Conservation (phyloP, 768 basidiomycete genomes). For the Russula dissimulans region DNA sequence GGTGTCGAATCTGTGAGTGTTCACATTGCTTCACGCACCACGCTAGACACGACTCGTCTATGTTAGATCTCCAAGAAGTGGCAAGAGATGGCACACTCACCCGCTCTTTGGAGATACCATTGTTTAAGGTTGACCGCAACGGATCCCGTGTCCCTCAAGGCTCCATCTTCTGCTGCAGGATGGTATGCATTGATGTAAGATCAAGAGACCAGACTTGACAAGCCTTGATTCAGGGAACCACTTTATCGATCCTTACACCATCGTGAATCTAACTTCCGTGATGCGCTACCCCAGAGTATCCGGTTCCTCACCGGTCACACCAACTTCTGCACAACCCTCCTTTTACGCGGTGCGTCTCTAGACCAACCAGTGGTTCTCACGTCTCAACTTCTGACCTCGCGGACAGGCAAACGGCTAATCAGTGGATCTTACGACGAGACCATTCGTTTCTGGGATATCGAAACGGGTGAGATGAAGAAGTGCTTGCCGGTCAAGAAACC, state of each 20-base stretch:
- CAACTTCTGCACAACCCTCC: constrained; percentile 77
- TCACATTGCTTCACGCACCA: not conserved
- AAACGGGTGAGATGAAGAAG: constrained; percentile 55
- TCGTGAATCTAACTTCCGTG: constrained; percentile 75
- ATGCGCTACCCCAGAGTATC: constrained; percentile 66
- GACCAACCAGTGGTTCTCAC: not conserved
- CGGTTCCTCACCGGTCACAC: constrained; percentile 77
- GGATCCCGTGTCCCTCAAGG: constrained; percentile 58
- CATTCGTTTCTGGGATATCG: constrained; percentile 87
- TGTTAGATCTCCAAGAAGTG: constrained; percentile 37
- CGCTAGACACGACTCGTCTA: not conserved
- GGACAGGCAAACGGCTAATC: constrained; percentile 62
- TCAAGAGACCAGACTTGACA: not conserved
- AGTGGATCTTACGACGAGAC: constrained; percentile 90
- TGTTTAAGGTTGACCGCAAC: constrained; percentile 63
- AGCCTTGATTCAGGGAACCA: constrained; percentile 36
- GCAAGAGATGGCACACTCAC: constrained; percentile 43
- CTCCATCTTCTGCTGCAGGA: constrained; percentile 56
- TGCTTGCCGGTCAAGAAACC: constrained; percentile 81
- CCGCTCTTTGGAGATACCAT: constrained; percentile 69
- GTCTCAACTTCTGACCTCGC: not conserved
- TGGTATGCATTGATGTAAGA: constrained; percentile 43
- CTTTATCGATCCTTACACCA: constrained; percentile 76
- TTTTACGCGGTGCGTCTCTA: constrained; percentile 40
- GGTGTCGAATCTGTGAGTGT: constrained; percentile 43